Evolutionary conservation across 139 green algal genomes (phyloP).

Genomic region (Nannochloris sp.): DNA sequence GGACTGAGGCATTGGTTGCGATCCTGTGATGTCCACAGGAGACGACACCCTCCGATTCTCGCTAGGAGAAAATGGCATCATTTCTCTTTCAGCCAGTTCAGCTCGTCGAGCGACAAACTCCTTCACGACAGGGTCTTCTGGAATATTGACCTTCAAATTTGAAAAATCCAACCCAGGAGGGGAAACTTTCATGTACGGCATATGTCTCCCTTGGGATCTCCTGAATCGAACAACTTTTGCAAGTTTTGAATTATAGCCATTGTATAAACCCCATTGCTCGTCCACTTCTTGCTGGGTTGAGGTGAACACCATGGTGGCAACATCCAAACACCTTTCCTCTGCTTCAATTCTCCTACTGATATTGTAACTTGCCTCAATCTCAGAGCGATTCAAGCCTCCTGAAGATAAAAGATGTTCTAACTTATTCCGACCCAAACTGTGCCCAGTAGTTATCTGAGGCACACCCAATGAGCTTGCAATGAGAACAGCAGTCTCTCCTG

Average conservation of each 20-base stretch:
- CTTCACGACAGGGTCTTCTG: conserved; percentile 43
- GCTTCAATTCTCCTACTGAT: conserved; percentile 83
- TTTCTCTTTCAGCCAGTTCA: neutral
- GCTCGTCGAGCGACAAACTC: conserved; percentile 35
- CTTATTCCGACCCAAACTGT: conserved; percentile 91
- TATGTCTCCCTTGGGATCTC: conserved; percentile 57
- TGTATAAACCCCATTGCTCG: conserved; percentile 92
- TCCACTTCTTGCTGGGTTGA: conserved; percentile 83
- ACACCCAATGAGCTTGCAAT: conserved; percentile 67
- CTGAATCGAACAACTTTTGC: conserved; percentile 40
- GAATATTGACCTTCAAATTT: conserved; percentile 56
- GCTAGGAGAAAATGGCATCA: neutral
- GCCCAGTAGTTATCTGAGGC: conserved; percentile 87
- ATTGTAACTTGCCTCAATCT: conserved; percentile 85
- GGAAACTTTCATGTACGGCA: conserved; percentile 84
- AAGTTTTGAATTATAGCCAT: conserved; percentile 59
- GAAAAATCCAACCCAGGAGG: conserved; percentile 81
- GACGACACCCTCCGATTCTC: neutral
- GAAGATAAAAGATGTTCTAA: conserved; percentile 81
- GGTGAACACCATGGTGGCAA: conserved; percentile 76
- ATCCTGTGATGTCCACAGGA: neutral
- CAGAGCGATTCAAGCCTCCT: conserved; percentile 51
- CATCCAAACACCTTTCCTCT: conserved; percentile 85
- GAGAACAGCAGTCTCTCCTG: conserved; percentile 61
- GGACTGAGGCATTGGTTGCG: neutral